Base-by-base conservation (phyloP, 2,329 filamentous ascomycete species). In the Phialophora tarda region DNA sequence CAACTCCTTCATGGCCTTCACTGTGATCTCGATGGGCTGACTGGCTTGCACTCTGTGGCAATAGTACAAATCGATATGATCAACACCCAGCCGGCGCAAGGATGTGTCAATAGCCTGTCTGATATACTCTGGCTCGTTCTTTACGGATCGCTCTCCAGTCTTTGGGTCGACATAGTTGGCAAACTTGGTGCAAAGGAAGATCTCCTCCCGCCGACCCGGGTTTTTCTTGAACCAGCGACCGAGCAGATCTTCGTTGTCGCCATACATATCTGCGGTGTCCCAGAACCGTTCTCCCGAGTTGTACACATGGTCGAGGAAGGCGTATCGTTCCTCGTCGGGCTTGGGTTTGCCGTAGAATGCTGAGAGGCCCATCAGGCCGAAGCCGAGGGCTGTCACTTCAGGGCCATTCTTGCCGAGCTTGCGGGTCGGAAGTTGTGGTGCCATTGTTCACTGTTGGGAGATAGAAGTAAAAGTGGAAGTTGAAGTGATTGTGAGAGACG, bases 241-340 rank as follows among this genome's bases (percentile, higher is more conserved):
- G 21, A 77, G 65, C 44, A 77, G 62, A 34, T 77, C 74, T 63
- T 77, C 76, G 44, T 70, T 74, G 65, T 76, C 74, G 1, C 14
- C 62, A 53, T 78, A 78, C 2, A 77, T 62, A 64, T 78, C 76
- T 1, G 76, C 75, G 3, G 71, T 72, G 47, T 78, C 77, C 75
- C 76, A 77, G 68, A 76, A 75, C 4, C 66, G 72, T 17, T 73
- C 70, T 21, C 76, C 75, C 3, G 72, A 71, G 17, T 73, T 63
- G 70, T 77, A 73, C 3, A 75, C 71, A 53, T 77, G 73, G 21
- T 76, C 73, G n/a, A 78, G 68, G 5, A 86, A 62, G 8, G 78
- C 78, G 62, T 84, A 78, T 24, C 83, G 80, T 69, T 84, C 82
- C 28, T 77, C 74, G 65, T 85, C 82, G 1, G 81, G 78, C 71